phyloP scores from a whole-genome alignment of 2,329 filamentous ascomycete genomes.

The Cytospora piceae region DNA sequence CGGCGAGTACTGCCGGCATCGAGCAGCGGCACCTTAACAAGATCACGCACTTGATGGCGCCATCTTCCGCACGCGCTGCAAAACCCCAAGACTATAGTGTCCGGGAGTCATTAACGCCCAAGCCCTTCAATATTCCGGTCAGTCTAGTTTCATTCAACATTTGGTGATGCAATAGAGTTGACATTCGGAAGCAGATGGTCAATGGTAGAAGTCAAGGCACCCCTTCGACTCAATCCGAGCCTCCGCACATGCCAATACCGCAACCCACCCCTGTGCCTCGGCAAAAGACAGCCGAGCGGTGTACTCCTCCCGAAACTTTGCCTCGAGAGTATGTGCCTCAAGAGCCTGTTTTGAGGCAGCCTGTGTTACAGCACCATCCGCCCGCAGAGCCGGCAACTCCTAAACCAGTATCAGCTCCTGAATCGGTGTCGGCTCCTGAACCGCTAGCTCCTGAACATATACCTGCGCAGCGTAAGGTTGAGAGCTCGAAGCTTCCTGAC shows the following conservation, averaged over 20 bases:
- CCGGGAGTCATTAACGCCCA: neutral
- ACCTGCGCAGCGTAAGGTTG: slow-evolving; percentile 8
- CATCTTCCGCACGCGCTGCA: slow-evolving; percentile 5
- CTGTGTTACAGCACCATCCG: slow-evolving; percentile 4
- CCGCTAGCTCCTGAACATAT: neutral
- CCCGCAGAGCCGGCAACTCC: slow-evolving; percentile 8
- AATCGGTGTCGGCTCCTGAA: neutral
- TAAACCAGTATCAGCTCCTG: neutral
- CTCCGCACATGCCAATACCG: slow-evolving; percentile 2
- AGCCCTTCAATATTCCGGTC: slow-evolving; percentile 1
- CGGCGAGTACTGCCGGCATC: slow-evolving; percentile 18
- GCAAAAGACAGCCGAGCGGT: neutral
- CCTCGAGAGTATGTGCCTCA: slow-evolving; percentile 3
- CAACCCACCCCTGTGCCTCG: slow-evolving; percentile 3
- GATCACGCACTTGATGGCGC: slow-evolving; percentile 14
- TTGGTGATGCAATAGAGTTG: neutral
- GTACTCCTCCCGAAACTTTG: neutral
- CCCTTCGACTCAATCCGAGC: slow-evolving; percentile 2
- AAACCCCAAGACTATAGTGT: neutral
- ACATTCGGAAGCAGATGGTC: slow-evolving; percentile 1
- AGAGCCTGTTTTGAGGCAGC: slow-evolving; percentile 5
- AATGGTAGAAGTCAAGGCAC: neutral
- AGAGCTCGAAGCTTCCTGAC: neutral
- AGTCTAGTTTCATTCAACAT: neutral
- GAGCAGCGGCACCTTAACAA: slow-evolving; percentile 26